Evolutionary conservation across 2,329 filamentous ascomycete genomes (phyloP), one percentile per base, ranked within the genome.

Genomic region (Alternaria conjuncta): DNA sequence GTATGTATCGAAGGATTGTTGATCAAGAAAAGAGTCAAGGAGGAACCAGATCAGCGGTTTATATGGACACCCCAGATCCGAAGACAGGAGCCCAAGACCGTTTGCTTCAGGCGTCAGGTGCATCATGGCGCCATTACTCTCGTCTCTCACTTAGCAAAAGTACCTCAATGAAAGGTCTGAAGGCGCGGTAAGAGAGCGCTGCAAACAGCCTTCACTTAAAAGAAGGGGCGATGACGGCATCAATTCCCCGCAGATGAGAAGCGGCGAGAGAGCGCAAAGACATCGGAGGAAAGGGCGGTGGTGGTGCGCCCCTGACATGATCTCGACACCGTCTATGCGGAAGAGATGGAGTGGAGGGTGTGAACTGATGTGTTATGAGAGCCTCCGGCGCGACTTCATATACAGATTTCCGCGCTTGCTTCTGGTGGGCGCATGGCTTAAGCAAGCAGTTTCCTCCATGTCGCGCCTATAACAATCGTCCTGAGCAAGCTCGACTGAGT

Each of bases 71-170:
- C 15, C 4, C 3, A n/a, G 18, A 23, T 20, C 20, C 15, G 12
- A 36, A 36, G 28, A 12, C 8, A 36, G 28, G 49, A 28, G 8
- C 28, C 49, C 30, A 51, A 51, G 26, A 23, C 28, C 28, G 49
- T 51, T 51, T 32, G 49, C 49, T 36, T 18, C 20, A 32, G 20
- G 7, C 18, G 49, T 36, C 28, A 51, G 49, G 28, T 36, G 49
- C 13, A 23, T 9, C 2, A 23, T n/a, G 13, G 15, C 18, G 49
- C 28, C 20, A 51, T 36, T n/a, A 2, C 23, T 23, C 9, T 4
- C 20, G 18, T 36, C 49, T 32, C 49, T 51, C 49, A 51, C 49
- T 20, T n/a, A 9, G 9, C 10, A 13, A 23, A 6, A 36, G 12
- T 11, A 2, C 28, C 36, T 18, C 32, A 18, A 15, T 13, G 12